phyloP scores from a whole-genome alignment of 768 basidiomycete species.

The Agaricus bisporus region DNA sequence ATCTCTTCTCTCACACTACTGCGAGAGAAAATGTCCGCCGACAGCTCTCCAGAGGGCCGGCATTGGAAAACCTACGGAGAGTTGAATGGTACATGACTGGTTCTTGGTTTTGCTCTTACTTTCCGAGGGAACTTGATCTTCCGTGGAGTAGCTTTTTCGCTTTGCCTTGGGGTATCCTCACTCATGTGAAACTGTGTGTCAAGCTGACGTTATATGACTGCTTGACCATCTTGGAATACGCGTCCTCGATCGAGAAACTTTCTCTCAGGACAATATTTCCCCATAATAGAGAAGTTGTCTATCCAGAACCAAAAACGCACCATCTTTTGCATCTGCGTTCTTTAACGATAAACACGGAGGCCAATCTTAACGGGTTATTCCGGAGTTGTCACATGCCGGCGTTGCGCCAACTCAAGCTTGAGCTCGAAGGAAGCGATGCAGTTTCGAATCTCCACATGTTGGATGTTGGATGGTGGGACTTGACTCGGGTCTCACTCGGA shows the following conservation, averaged over 20 bases:
- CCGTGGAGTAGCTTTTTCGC: slow-evolving; percentile 4
- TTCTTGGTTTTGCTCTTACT: background rate
- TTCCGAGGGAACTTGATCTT: background rate
- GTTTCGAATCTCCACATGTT: background rate
- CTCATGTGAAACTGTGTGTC: background rate
- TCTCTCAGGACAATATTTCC: background rate
- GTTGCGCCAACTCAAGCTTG: background rate
- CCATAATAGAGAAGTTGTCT: background rate
- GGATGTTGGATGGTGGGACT: background rate
- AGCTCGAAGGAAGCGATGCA: background rate
- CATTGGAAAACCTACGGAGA: background rate
- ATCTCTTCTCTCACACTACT: background rate
- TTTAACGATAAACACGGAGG: background rate
- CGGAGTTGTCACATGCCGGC: background rate
- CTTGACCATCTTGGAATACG: background rate
- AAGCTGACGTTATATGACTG: slow-evolving; percentile 2
- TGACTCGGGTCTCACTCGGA: background rate
- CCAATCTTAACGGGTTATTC: background rate
- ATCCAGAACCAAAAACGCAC: background rate
- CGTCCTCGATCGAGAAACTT: background rate
- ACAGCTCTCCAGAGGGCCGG: background rate
- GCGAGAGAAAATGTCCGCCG: background rate
- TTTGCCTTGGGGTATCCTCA: slow-evolving; percentile 3
- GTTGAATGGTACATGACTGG: background rate
- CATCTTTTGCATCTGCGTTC: background rate